These are phyloP conservation scores for Cladosporium velox DNA, from an alignment of 2,329 filamentous ascomycete species.

Conservation along the genomic window DNA sequence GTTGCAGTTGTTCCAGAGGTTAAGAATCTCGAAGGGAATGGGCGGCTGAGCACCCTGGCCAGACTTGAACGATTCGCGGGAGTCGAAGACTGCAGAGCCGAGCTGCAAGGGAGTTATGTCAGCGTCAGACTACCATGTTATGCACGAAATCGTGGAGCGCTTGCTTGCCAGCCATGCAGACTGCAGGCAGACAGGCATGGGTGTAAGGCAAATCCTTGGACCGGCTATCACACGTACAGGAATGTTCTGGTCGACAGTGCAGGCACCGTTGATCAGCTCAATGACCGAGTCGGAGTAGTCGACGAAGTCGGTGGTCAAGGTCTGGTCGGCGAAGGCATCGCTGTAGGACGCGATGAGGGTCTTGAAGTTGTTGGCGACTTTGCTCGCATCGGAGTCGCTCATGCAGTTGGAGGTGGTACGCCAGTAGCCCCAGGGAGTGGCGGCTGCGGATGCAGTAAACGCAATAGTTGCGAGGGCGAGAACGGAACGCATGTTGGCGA, in stretches of 20 bases:
- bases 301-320: constrained; percentile 34
- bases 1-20: constrained; percentile 37
- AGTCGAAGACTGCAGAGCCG: constrained; percentile 32
- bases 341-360: constrained; percentile 37
- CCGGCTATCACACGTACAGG: constrained; percentile 25
- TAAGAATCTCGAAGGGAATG: constrained; percentile 36
- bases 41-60: constrained; percentile 33
- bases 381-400: constrained; percentile 28
- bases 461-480: constrained; percentile 18
- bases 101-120: constrained; percentile 24
- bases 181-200: not conserved
- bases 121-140: constrained; percentile 1
- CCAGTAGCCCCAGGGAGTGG: constrained; percentile 3
- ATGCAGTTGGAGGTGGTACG: constrained; percentile 29
- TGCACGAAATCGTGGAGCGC: constrained; percentile 11
- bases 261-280: constrained; percentile 38
- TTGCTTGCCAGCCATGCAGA: not conserved
- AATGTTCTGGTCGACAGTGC: constrained; percentile 27
- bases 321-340: constrained; percentile 31
- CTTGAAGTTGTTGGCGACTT: constrained; percentile 36
- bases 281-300: constrained; percentile 41
- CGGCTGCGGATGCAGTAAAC: constrained; percentile 14
- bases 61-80: constrained; percentile 31
- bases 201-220: not conserved
- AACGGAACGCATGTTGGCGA: constrained; percentile 21